Conservation (phyloP, 768 basidiomycete species). For the Mycena galopus region DNA sequence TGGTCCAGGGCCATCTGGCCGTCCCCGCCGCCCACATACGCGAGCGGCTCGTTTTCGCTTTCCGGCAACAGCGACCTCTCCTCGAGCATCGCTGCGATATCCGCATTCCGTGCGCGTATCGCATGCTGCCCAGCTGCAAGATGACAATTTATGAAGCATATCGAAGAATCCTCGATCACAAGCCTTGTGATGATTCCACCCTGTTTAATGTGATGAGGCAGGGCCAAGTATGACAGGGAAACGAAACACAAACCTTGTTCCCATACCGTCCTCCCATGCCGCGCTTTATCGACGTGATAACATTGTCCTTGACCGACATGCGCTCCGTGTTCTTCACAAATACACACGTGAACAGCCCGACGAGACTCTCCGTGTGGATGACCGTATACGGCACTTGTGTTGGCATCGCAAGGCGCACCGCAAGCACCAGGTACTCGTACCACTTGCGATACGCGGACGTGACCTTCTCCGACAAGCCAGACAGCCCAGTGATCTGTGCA, state of each 20-base stretch:
- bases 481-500: conserved; percentile 48
- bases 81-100: conserved; percentile 90
- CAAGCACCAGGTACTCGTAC: conserved; percentile 83
- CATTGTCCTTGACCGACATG: conserved; percentile 69
- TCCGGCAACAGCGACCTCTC: conserved; percentile 77
- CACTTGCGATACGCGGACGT: conserved; percentile 90
- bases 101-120: conserved; percentile 85
- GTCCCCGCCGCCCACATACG: conserved; percentile 91
- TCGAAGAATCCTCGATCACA: conserved; percentile 90
- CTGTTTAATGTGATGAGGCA: conserved; percentile 51
- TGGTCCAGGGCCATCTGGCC: conserved; percentile 95
- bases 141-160: conserved; percentile 98
- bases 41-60: conserved; percentile 64
- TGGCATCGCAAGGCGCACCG: conserved; percentile 82
- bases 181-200: conserved; percentile 93
- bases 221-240: conserved; percentile 4
- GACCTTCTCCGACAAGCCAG: conserved; percentile 82
- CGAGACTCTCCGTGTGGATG: conserved; percentile 87
- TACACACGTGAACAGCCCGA: conserved; percentile 86
- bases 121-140: conserved; percentile 95
- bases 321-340: conserved; percentile 82
- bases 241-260: conserved; percentile 79
- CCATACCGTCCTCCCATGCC: conserved; percentile 95
- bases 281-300: conserved; percentile 88
- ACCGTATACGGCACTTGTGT: conserved; percentile 82